Evolutionary conservation across 495 filamentous ascomycete species (phyloP).

Genomic region (Aspergillus avenaceus): DNA sequence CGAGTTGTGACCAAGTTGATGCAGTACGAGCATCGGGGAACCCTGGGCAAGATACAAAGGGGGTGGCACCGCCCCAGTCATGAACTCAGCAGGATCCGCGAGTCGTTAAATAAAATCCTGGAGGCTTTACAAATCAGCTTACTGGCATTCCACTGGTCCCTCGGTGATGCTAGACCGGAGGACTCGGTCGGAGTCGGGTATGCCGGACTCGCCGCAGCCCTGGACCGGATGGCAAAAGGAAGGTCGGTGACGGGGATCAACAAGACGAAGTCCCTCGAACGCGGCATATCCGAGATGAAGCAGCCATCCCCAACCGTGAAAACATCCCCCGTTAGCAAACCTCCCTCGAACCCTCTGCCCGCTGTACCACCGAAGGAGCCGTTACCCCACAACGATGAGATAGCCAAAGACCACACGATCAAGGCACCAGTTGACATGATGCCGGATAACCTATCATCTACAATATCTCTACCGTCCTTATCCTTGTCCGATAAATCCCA

Average conservation of each 20-base stretch:
- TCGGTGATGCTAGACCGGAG: constrained; percentile 16
- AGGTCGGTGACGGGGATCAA: constrained; percentile 20
- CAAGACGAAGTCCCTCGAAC: constrained; percentile 10
- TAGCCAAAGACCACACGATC: not conserved
- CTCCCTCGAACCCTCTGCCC: constrained; percentile 4
- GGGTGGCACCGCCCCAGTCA: constrained; percentile 37
- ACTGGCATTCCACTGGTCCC: constrained; percentile 23
- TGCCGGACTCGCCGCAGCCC: constrained; percentile 19
- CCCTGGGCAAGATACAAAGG: constrained; percentile 45
- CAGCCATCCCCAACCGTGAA: constrained; percentile 6
- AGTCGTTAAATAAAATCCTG: constrained; percentile 18
- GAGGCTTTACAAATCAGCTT: constrained; percentile 23
- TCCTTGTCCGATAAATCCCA: constrained; percentile 4
- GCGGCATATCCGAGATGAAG: not conserved
- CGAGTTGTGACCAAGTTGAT: constrained; percentile 45
- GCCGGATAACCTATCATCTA: constrained; percentile 16
- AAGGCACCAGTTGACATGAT: not conserved
- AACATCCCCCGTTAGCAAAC: not conserved
- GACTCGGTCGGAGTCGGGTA: constrained; percentile 23
- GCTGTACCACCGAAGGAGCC: constrained; percentile 16
- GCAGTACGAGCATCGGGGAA: constrained; percentile 43
- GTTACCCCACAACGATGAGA: not conserved
- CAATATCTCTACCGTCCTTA: constrained; percentile 15
- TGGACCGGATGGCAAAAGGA: constrained; percentile 22
- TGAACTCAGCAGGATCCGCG: constrained; percentile 19